Percentiles rank a stretch among this genome's conserved stretches.
These are phyloP conservation scores for Calvatia gigantea DNA, from an alignment of 768 basidiomycete genomes.

Conservation along the genomic window DNA sequence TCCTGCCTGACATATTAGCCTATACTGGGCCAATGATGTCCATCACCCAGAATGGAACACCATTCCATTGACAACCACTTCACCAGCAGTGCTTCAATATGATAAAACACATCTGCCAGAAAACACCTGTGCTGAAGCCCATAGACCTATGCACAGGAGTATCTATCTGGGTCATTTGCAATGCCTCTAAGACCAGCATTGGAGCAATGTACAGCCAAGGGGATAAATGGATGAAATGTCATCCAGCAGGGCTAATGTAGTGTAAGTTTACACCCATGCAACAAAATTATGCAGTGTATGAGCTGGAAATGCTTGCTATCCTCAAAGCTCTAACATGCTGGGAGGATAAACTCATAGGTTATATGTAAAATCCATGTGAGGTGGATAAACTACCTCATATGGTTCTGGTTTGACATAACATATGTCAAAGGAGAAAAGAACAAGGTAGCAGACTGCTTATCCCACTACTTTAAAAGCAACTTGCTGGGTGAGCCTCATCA, in stretches of 20 bases:
- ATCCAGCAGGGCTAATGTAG: slow-evolving; percentile 27
- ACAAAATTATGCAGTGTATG: slow-evolving; percentile 24
- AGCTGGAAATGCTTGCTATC: slow-evolving; percentile 22
- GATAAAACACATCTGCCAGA: slow-evolving; percentile 20
- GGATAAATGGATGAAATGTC: slow-evolving; percentile 18
- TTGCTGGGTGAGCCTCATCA: too few relatives aligned
- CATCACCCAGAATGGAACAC: slow-evolving; percentile 23
- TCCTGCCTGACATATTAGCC: slow-evolving; percentile 30
- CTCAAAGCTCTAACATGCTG: too few relatives aligned
- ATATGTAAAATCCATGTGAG: too few relatives aligned
- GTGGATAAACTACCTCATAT: too few relatives aligned
- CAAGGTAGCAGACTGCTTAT: too few relatives aligned
- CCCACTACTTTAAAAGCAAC: too few relatives aligned
- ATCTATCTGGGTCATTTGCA: slow-evolving; percentile 27
- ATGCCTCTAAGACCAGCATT: slow-evolving; percentile 22
- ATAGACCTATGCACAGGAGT: slow-evolving; percentile 17
- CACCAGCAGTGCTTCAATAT: not conserved
- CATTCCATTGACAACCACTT: slow-evolving; percentile 16
- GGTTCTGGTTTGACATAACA: too few relatives aligned
- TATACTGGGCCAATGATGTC: slow-evolving; percentile 28
- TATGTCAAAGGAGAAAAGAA: too few relatives aligned
- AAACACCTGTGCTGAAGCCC: slow-evolving; percentile 20
- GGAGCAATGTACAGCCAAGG: slow-evolving; percentile 28
- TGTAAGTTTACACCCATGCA: slow-evolving; percentile 24
- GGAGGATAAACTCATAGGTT: too few relatives aligned